These are phyloP conservation scores for Pythium aquatile DNA, from an alignment of 352 stramenopile species.

Conservation along the genomic window DNA sequence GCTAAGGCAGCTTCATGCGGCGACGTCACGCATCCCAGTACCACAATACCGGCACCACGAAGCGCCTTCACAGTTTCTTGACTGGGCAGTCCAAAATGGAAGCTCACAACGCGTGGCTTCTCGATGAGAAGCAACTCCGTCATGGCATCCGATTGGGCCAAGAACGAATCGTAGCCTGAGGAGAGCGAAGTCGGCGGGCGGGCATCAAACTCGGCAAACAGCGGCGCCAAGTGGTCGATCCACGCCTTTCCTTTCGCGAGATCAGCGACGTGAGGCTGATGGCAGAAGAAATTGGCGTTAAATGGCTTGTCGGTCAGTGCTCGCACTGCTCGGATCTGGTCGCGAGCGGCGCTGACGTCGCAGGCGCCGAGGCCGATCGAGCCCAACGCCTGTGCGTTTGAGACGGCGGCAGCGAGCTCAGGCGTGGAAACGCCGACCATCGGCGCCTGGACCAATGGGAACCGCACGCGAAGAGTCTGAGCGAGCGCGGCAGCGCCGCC, in stretches of 20 bases:
- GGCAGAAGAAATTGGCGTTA: conserved; percentile 70
- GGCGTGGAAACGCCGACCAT: conserved; percentile 52
- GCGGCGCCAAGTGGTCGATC: conserved; percentile 35
- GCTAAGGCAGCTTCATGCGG: conserved; percentile 33
- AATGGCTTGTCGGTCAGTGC: conserved; percentile 35
- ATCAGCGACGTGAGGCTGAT: conserved; percentile 21
- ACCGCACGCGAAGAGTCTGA: conserved; percentile 22
- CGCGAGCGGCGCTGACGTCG: conserved; percentile 28
- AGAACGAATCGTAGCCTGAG: conserved; percentile 27
- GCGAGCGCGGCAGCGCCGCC: conserved; percentile 12
- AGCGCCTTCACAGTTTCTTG: conserved; percentile 30
- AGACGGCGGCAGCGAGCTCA: conserved; percentile 37
- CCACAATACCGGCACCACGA: conserved; percentile 39
- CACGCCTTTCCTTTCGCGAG: conserved; percentile 28
- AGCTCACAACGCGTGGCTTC: conserved; percentile 57
- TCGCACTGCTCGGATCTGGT: conserved; percentile 32
- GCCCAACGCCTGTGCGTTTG: conserved; percentile 42
- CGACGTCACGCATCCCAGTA: conserved; percentile 46
- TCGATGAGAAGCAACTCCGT: conserved; percentile 46
- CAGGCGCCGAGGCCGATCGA: conserved; percentile 44
- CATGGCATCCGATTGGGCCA: conserved; percentile 35
- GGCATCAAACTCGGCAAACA: conserved; percentile 37
- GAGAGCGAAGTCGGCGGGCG: conserved; percentile 20
- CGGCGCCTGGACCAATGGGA: conserved; percentile 45
- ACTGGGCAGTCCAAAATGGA: conserved; percentile 57